Percentiles rank a stretch among this genome's conserved stretches.
Conservation (phyloP, 1,284 basidiomycete species). For the Anthracocystis setariae region DNA sequence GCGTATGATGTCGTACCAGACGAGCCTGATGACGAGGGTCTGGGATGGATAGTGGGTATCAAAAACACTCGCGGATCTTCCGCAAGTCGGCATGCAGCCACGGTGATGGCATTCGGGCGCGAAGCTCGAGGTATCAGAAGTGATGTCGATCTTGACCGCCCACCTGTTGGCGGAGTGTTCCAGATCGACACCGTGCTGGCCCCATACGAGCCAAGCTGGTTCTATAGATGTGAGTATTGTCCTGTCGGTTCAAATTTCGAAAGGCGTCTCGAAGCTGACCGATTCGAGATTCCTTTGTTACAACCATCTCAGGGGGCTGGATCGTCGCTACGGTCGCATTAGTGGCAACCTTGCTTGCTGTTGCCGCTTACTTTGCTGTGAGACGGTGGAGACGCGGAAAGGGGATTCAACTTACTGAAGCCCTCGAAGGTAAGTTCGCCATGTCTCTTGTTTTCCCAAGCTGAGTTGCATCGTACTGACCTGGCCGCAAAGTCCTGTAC, state of each 20-base stretch:
- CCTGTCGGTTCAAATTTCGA: not conserved
- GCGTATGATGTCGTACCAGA: constrained; percentile 6
- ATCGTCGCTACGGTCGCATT: constrained; percentile 16
- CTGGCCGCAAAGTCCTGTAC: too few relatives aligned
- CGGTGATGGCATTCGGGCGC: constrained; percentile 81
- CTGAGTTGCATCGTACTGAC: not conserved
- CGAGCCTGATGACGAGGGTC: constrained; percentile 66
- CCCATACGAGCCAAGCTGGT: constrained; percentile 79
- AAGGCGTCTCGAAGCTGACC: not conserved
- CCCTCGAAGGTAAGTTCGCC: constrained; percentile 24
- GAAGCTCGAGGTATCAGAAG: constrained; percentile 71
- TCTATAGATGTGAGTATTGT: constrained; percentile 53
- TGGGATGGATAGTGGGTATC: constrained; percentile 84
- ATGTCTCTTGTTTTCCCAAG: constrained; percentile 4
- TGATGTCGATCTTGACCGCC: constrained; percentile 9
- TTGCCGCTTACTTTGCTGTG: constrained; percentile 6
- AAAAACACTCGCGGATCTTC: constrained; percentile 83
- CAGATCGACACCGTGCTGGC: constrained; percentile 83
- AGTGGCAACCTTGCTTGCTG: not conserved
- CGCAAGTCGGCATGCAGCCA: constrained; percentile 77
- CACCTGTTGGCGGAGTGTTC: constrained; percentile 76
- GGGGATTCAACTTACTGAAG: constrained; percentile 35
- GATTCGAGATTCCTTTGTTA: not conserved
- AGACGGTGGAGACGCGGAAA: constrained; percentile 45
- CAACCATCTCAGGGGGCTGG: constrained; percentile 36